These are phyloP conservation scores for Iris macrosiphon DNA, from an alignment of 106 monocot species.

Conservation along the genomic window DNA sequence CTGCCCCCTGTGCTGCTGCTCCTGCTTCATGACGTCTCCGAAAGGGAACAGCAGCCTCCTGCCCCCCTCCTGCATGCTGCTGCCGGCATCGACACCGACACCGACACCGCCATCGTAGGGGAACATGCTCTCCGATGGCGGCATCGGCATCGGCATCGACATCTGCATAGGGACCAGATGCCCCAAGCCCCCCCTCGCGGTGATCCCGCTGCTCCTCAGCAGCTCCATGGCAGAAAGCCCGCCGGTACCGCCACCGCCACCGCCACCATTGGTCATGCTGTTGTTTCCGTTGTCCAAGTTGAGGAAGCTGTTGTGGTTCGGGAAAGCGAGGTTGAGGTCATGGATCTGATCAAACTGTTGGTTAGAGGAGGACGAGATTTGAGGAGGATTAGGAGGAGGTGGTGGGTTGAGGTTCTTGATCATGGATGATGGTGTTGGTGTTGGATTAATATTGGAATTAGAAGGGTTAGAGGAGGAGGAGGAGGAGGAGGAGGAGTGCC, in stretches of 20 bases:
- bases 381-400: no score
- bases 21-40: conserved; percentile 23
- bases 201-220: conserved; percentile 10
- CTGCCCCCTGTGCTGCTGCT: conserved; percentile 10
- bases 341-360: no score
- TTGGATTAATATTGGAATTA: no score
- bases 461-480: no score
- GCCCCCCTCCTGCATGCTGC: conserved; percentile 18
- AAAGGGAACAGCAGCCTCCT: conserved; percentile 24
- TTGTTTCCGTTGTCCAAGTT: no score
- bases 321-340: conserved; percentile 11
- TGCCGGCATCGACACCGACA: no score
- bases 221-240: conserved; percentile 19
- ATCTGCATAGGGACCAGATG: conserved; percentile 9
- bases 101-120: neutral
- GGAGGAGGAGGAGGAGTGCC: no score
- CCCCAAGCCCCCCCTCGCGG: conserved; percentile 1
- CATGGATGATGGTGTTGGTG: no score
- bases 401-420: no score
- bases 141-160: neutral
- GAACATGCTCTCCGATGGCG: neutral
- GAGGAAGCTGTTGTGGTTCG: neutral
- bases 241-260: no score
- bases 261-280: neutral
- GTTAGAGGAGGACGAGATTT: no score